Evolutionary conservation across 2,329 filamentous ascomycete genomes (phyloP), one percentile per base, ranked within the genome.

Genomic region (Fusarium multiceps): DNA sequence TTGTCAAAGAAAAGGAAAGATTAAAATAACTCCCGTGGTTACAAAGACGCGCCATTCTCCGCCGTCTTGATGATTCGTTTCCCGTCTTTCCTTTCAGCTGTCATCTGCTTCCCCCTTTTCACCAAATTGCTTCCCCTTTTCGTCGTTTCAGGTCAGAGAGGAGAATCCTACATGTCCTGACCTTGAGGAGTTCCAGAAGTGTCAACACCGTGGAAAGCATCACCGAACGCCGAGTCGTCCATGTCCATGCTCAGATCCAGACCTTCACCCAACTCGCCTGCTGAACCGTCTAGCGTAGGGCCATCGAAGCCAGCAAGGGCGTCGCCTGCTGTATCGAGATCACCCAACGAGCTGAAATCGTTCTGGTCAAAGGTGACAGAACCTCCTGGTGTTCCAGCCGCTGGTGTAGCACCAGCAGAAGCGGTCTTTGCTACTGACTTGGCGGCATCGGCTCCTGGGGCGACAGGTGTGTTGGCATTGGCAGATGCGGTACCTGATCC

Each of bases 181-280:
- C 72, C 73, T 30, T 79, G 74, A 4, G 80, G 80, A 28, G 81
- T 83, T 55, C 74, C 78, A 12, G 76, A 77, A 43, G 76, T 73
- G 21, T 83, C 85, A 14, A 89, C 86, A 7, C 87, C 88, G 73
- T 94, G 92, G 80, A 95, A 93, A 1, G 93, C 93, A 73, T 96
- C 92, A 4, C 92, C 93, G 81, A 96, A 96, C 2, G 92, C 93
- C 37, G 90, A 93, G 75, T 94, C 91, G 48, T 93, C 91, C 83
- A 93, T 87, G 68, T 90, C 91, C 82, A 90, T 86, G 72, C 87
- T 85, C 54, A 90, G 78, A 76, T 87, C 86, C n/a, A 87, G 78
- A 11, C 86, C 88, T 43, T 88, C 87, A 23, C 83, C 87, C 7
- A 87, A 78, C 30, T 83, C 85, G 6, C 81, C 83, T 4, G 78